Base-by-base conservation (phyloP, 2,329 filamentous ascomycete genomes). In the Dactylellina parvicollis region DNA sequence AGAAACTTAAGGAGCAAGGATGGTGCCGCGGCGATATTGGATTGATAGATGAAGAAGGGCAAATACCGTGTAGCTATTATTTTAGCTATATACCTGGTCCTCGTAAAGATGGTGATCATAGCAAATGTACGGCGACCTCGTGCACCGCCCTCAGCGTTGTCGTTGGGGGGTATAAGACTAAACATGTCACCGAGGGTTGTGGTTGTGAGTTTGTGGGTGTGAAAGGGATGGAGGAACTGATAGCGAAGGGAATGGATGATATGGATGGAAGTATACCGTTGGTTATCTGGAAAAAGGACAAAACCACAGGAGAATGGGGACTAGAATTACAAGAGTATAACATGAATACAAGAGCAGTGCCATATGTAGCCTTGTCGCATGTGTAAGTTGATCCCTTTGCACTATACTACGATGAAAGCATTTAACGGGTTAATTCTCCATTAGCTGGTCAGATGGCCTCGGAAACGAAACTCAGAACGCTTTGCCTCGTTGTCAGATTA, bases 291-390 rank as follows among this genome's bases (percentile, higher is more conserved):
- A 69, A 50, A 26, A 61, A 67, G 24, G 32, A 76, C 14, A 22
- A 75, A n/a, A 50, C 78, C 16, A 52, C 66, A 9, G 56, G 78
- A 0, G 34, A 65, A 12, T 44, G 20, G n/a, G 16, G 16, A 18
- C 12, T 44, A 12, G 40, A 44, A 12, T 4, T 44, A 12, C 40
- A 44, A 22, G 40, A 44, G 12, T 44, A 44, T 22, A 44, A 44
- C 12, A 18, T 44, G 1, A 69, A 79, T 1, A 76, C 80, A 18
- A 62, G 73, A 4, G 79, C 77, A 32, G 57, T 72, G n/a, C 61
- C 67, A 0, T 81, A 79, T 74, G 77, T 81, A 4, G 80, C 80
- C 2, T 75, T 81, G 18, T 81, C 80, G 0, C 80, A 81, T 59
- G 79, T 81, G 16, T 44, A 44, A 44, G 40, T 12, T n/a, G n/a